These are phyloP conservation scores for Hypoxylon sp. DNA, from an alignment of 2,329 filamentous ascomycete species.

Conservation along the genomic window DNA sequence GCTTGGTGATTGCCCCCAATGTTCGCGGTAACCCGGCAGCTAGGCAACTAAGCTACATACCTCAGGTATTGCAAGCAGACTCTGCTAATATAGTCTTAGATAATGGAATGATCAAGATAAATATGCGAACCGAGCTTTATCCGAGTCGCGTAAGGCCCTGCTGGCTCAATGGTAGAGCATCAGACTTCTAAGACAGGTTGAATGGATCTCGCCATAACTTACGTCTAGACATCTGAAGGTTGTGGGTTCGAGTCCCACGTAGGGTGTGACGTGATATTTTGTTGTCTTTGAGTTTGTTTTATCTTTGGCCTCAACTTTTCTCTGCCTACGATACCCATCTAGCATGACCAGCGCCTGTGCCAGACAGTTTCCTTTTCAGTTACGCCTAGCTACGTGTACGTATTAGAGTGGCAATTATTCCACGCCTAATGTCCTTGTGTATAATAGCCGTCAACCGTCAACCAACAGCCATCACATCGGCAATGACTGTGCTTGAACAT, in stretches of 20 bases:
- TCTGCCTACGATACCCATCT: background rate
- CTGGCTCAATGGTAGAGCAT: background rate
- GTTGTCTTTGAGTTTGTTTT: background rate
- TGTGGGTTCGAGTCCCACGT: background rate
- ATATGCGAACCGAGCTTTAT: background rate
- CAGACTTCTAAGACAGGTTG: background rate
- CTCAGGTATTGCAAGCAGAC: background rate
- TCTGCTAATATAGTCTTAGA: background rate
- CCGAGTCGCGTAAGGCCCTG: background rate
- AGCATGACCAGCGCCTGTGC: background rate
- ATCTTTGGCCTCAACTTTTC: background rate
- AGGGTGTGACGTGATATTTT: background rate
- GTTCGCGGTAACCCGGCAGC: no score
- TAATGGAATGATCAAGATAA: background rate
- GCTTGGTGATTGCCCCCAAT: no score
- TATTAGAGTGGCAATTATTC: no score
- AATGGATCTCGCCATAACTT: background rate
- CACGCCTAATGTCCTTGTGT: background rate
- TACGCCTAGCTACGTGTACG: background rate
- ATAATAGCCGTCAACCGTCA: no score
- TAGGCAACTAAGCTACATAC: no score
- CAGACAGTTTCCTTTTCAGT: background rate
- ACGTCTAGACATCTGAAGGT: background rate
- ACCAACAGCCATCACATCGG: no score
- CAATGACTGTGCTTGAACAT: no score